phyloP scores from a whole-genome alignment of 352 stramenopile genomes.

The Globisporangium mamillatum region DNA sequence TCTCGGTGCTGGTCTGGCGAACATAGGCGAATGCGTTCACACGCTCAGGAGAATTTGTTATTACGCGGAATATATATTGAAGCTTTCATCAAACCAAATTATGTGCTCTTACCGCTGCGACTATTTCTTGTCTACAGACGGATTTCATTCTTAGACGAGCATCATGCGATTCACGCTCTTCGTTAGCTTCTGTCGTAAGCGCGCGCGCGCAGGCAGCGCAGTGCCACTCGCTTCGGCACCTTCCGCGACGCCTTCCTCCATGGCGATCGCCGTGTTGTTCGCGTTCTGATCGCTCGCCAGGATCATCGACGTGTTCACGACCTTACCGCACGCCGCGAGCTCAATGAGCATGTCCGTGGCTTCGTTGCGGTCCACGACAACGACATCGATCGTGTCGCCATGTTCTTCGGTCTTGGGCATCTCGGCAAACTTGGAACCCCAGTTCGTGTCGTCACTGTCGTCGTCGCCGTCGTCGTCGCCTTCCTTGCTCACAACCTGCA shows the following conservation, averaged over 20 bases:
- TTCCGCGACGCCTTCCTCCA: conserved; percentile 27
- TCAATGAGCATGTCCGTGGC: conserved; percentile 70
- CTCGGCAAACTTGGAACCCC: conserved; percentile 44
- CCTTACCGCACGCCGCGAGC: conserved; percentile 54
- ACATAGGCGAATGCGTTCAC: conserved; percentile 31
- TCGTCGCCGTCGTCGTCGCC: conserved; percentile 5
- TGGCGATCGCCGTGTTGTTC: conserved; percentile 33
- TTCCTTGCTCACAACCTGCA: conserved; percentile 35
- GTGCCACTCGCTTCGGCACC: conserved; percentile 16
- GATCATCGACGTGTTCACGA: conserved; percentile 51
- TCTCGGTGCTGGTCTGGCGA: conserved; percentile 92
- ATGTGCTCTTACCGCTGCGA: too few relatives aligned
- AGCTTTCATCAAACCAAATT: background rate
- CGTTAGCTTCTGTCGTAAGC: conserved; percentile 33
- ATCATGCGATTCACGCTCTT: conserved; percentile 49
- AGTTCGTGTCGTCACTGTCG: conserved; percentile 24
- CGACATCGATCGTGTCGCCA: conserved; percentile 61
- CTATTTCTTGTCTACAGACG: background rate
- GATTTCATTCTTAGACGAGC: conserved; percentile 28
- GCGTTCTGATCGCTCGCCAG: conserved; percentile 28
- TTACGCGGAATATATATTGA: conserved; percentile 10
- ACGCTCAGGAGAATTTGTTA: background rate
- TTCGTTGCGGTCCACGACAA: conserved; percentile 57
- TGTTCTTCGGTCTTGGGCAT: conserved; percentile 53
- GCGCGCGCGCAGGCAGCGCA: conserved; percentile 21